Base-by-base conservation (phyloP, 176 grass and related monocot genomes). In the Tillandsia fasciculata region DNA sequence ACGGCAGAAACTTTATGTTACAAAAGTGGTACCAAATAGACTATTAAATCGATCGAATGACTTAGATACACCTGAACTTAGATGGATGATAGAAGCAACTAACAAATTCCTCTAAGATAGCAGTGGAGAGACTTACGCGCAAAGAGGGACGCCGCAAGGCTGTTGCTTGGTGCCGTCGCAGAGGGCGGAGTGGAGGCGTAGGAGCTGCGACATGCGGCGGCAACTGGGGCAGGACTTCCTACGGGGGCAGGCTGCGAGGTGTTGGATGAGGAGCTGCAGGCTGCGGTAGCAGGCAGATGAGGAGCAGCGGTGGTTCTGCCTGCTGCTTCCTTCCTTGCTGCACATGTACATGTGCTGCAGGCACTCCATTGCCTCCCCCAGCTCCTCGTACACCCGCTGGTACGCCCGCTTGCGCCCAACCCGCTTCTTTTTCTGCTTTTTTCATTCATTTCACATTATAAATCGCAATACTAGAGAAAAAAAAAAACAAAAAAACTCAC, bases 121-220 rank as follows among this genome's bases (percentile, higher is more conserved):
- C 6, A 15, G 12, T 10, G 10, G 1, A 1, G 1, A 3, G 14
- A 56, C 83, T 82, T 70, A 90, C 91, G 26, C 48, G 83, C 92
- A 96, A 71, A 96, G 88, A 13, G 92, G 92, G 22, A 87, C 87
- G 58, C 82, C 72, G 80, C 92, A 96, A 11, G 70, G 11, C 4
- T 20, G 33, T 18, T 17, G 69, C 59, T 2, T 67, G 70, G 1
- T 9, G 72, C 50, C 33, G 33, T 72, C 69, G 28, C 92, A 96
- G 72, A 96, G 77, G 54, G 81, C 83, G 12, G 92, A 72, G 84
- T 96, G 92, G 52, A 96, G 92, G 63, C 81, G 83, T 66, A 96
- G 92, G 66, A 96, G 78, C 73, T 96, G 85, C 92, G 83, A 91
- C 88, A 87, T 91, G 64, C 88, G 88, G 73, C 82, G 83, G 85